Evolutionary conservation across 768 basidiomycete species (phyloP).

Genomic region (Agaricus subrufescens): DNA sequence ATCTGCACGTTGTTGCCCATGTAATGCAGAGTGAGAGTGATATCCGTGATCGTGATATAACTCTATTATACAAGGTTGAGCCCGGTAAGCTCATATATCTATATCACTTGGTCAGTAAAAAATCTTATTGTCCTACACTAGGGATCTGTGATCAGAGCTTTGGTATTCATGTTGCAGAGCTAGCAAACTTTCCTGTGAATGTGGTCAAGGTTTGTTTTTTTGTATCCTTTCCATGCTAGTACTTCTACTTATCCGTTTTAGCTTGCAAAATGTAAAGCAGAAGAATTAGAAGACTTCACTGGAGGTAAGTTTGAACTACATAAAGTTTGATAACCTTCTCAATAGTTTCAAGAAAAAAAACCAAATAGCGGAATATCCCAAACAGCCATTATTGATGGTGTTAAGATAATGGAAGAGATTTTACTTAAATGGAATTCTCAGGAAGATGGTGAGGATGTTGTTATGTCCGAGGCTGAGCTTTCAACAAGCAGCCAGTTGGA

Average conservation of each 20-base stretch:
- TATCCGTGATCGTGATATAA: conserved; percentile 69
- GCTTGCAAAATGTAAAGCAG: conserved; percentile 88
- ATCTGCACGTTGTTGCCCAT: conserved; percentile 93
- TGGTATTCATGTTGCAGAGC: conserved; percentile 94
- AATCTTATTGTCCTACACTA: conserved; percentile 22
- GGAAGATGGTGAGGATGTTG: conserved; percentile 45
- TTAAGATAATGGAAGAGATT: conserved; percentile 75
- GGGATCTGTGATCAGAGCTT: conserved; percentile 96
- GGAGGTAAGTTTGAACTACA: not conserved
- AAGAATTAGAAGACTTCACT: conserved; percentile 87
- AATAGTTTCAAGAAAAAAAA: conserved; percentile 10
- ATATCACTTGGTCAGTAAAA: not conserved
- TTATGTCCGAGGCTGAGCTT: conserved; percentile 33
- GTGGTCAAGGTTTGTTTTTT: conserved; percentile 60
- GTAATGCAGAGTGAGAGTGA: conserved; percentile 78
- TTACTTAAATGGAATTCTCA: conserved; percentile 55
- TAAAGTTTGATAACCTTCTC: not conserved
- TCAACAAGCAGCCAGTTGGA: conserved; percentile 14
- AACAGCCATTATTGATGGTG: conserved; percentile 72
- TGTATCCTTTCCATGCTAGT: not conserved
- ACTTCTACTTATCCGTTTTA: conserved; percentile 19
- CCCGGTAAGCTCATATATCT: conserved; percentile 51
- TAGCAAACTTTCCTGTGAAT: conserved; percentile 96
- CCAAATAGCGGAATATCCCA: conserved; percentile 39
- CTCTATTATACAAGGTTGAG: conserved; percentile 90